Conservation (phyloP, 139 green algal species). For the Coelastrella sp. region DNA sequence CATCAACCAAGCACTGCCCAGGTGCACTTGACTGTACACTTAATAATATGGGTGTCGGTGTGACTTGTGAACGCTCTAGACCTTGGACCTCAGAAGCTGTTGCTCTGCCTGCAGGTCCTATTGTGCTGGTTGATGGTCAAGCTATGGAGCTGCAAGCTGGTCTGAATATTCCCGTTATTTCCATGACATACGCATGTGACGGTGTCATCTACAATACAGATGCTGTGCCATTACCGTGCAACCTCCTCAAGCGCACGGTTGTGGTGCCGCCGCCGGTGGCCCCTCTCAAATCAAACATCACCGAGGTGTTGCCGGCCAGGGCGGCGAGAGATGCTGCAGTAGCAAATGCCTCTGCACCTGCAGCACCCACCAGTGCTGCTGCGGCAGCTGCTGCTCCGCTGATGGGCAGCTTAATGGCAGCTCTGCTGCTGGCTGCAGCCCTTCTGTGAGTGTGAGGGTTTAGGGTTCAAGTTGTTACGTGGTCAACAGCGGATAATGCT, state of each 20-base stretch:
- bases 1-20: background rate
- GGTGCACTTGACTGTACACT: too few species aligned
- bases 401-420: background rate
- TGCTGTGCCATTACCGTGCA: constrained; percentile 46
- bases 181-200: constrained; percentile 29
- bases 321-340: constrained; percentile 3
- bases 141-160: background rate
- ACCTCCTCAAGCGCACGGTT: constrained; percentile 42
- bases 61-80: background rate
- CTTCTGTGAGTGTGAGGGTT: constrained; percentile 12
- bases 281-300: background rate
- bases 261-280: background rate
- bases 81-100: background rate
- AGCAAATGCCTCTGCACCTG: background rate
- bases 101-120: constrained; percentile 19
- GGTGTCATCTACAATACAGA: constrained; percentile 36
- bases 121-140: constrained; percentile 36
- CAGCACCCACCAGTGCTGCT: background rate
- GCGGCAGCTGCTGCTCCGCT: constrained; percentile 18
- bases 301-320: constrained; percentile 1
- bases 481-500: background rate
- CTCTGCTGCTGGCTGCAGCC: constrained; percentile 4
- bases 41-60: background rate
- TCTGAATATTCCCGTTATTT: constrained; percentile 32
- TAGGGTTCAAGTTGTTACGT: background rate